A percentile compares a stretch with the other conserved stretches of the same genome.
Evolutionary conservation across 129 eudicot genomes (phyloP).

Genomic region (Logfia minima): DNA sequence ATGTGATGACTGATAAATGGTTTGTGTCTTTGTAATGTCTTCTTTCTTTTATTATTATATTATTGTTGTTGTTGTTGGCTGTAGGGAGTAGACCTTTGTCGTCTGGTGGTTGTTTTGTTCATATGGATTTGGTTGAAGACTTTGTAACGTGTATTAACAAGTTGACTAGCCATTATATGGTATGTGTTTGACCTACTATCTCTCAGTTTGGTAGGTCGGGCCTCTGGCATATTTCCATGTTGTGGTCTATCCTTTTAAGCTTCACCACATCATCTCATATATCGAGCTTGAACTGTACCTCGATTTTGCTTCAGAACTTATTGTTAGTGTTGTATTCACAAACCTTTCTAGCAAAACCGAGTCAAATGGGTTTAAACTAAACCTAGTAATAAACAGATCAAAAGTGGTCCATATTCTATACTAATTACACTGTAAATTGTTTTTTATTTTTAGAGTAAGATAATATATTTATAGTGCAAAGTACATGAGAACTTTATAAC

Average conservation of each 20-base stretch:
- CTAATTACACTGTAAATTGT: not conserved
- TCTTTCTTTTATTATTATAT: too few species aligned
- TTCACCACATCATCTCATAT: too few species aligned
- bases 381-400: not conserved
- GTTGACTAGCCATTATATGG: not conserved
- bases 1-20: too few species aligned
- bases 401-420: too few species aligned
- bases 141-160: too few species aligned
- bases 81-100: not conserved
- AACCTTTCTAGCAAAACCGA: not conserved
- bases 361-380: not conserved
- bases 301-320: not conserved
- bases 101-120: not conserved
- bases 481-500: too few species aligned
- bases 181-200: not conserved
- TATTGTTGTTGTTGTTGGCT: too few species aligned
- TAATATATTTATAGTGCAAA: too few species aligned
- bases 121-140: not conserved
- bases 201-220: too few species aligned
- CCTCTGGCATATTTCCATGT: not conserved
- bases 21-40: not conserved
- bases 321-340: not conserved
- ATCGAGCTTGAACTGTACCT: not conserved
- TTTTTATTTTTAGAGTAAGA: too few species aligned
- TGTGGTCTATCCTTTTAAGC: not conserved